Conservation (phyloP, 2,329 filamentous ascomycete species). For the Ceratocystis colombiana region DNA sequence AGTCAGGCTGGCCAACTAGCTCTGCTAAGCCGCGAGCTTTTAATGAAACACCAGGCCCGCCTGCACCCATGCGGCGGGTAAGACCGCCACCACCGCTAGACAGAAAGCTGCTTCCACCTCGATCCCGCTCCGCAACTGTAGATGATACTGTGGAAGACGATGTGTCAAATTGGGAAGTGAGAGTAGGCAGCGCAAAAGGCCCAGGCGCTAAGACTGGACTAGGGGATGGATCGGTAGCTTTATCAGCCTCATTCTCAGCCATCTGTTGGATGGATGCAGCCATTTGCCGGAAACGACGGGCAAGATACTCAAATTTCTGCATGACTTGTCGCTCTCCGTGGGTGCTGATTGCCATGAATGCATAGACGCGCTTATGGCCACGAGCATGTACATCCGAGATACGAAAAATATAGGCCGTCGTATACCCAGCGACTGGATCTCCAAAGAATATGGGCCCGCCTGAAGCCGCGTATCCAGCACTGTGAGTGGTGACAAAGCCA, state of each 20-base stretch:
- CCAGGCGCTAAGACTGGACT: constrained; percentile 33
- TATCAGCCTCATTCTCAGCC: constrained; percentile 53
- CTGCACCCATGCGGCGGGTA: constrained; percentile 48
- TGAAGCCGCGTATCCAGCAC: constrained; percentile 45
- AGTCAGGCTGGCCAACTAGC: constrained; percentile 55
- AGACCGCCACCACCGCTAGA: constrained; percentile 45
- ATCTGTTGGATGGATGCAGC: constrained; percentile 56
- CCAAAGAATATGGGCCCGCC: constrained; percentile 61
- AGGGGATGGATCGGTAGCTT: constrained; percentile 35
- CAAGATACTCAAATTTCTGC: constrained; percentile 54
- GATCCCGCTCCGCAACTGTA: background rate
- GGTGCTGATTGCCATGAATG: constrained; percentile 55
- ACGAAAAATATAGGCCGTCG: constrained; percentile 60
- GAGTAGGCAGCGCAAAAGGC: constrained; percentile 31
- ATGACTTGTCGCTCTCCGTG: constrained; percentile 55
- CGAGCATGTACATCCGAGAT: constrained; percentile 58
- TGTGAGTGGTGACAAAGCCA: constrained; percentile 45
- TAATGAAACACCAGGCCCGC: constrained; percentile 45
- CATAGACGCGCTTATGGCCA: constrained; percentile 59
- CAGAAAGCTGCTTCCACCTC: constrained; percentile 45
- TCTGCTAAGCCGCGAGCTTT: constrained; percentile 54
- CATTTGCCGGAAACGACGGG: constrained; percentile 52
- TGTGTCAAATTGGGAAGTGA: constrained; percentile 31
- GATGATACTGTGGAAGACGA: background rate
- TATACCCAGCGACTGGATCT: constrained; percentile 54